Evolutionary conservation across 441 rosid genomes (phyloP), one percentile per base, ranked within the genome.

Genomic region (Erodium moschatum): DNA sequence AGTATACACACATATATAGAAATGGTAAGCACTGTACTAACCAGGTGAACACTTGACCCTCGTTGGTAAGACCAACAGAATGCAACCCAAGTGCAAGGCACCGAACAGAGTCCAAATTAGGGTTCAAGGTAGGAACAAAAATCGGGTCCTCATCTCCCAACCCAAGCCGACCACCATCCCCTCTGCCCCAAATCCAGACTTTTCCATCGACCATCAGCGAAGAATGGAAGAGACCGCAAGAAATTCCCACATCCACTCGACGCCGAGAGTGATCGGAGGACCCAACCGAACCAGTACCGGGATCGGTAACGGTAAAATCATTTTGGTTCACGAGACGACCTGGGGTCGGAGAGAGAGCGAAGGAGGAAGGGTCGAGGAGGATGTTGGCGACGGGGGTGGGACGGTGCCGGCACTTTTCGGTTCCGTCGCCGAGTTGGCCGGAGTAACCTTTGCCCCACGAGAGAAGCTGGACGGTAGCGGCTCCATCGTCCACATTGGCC

Each of bases 381-480:
- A 93, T 79, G 72, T 83, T 85, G 48, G 82, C 87, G 8, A 86
- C 91, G 0, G 88, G 86, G 38, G 85, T 78, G 0, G 98, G 98
- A 76, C 87, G 87, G 54, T 90, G 75, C 60, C 89, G 79, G 33
- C 73, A 74, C 79, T 89, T 90, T 71, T 92, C 98, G 33, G 80
- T 81, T 81, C 94, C 94, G 50, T 92, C 94, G 44, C 96, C 97
- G 40, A 92, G 86, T 73, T 92, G 98, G 78, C 97, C 98, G 24
- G 96, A 92, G 42, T 90, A 86, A 11, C 97, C 97, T 77, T 88
- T 84, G 63, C 98, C 98, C 98, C 94, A 92, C 2, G 97, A 90
- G 71, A 85, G 77, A 29, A 90, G 80, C 77, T 92, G 96, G 61
- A 90, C 79, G 0, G 85, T 82, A 5, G 76, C 67, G 16, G 82